Base-by-base conservation (phyloP, 176 grass and related monocot genomes). In the Miscanthus lutarioriparius region DNA sequence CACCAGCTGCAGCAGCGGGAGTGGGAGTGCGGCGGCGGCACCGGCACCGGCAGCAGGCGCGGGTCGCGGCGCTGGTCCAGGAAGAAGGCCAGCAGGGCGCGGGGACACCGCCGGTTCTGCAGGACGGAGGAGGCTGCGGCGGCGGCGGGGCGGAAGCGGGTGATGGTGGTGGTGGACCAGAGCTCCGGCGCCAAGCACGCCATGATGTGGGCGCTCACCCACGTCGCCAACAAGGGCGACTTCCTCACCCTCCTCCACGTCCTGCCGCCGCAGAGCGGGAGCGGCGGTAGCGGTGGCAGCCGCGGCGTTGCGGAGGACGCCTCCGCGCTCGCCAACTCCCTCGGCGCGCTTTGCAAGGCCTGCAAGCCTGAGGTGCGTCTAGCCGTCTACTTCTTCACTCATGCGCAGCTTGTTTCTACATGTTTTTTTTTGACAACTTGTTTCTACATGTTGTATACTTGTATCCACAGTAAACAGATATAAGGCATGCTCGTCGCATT, bases 191-290 rank as follows among this genome's bases (percentile, higher is more conserved):
- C 96, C 25, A 96, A 92, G 93, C 89, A 99, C 83, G 93, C 93
- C 81, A 96, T 96, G 96, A 92, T 99, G 93, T 99, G 93, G 97
- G 91, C 96, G 69, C 91, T 96, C 53, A 92, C 89, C 37, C 96
- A 96, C 74, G 89, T 96, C 20, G 83, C 93, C 59, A 96, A 71
- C 93, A 92, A 88, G 61, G 89, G 97, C 8, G 97, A 99, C 83
- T 89, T 96, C 81, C 84, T 99, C 84, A 92, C 91, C 30, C 88
- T 96, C 49, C 88, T 99, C 78, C 93, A 92, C 88, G 86, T 94
- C 85, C 54, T 96, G 71, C 88, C 91, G 17, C 91, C 90, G 13
- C 89, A 47, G 58, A 72, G 84, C 64, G 7, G 72, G 36, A 63
- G 23, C 56, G 47, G 85, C 47, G 15, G 14, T 40, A 2, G 70